Evolutionary conservation across 108 stramenopile genomes (phyloP), one percentile per base, ranked within the genome.

Genomic region (Fragilariopsis cylindrus): DNA sequence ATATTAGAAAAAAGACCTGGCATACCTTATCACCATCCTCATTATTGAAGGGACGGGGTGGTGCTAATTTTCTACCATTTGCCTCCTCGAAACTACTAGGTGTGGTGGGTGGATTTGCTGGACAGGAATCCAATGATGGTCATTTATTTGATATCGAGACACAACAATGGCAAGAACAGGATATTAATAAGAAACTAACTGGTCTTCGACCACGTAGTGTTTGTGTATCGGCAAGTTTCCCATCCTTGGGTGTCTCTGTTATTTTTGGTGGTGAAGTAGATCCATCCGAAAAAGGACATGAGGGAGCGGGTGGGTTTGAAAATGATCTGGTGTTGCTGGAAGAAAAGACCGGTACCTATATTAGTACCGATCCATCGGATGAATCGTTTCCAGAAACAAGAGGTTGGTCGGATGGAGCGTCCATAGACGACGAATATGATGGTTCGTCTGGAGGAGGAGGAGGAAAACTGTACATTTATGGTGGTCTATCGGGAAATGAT

Each of bases 201-300:
- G 84, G 58, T 15, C 46, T 91, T 74, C 63, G 90, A 40, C 84
- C 84, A 8, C 68, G 90, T 6, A 87, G 84, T 53, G 90, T 91
- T 0, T 87, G 86, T 60, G 74, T 79, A 7, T 71, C 80, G 52
- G 90, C 57, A 42, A 79, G 76, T 0, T 80, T 88, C 65, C 84
- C 86, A 1, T 49, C 65, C 0, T 8, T 48, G 39, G 82, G 81
- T 4, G 72, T 55, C 9, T 72, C 75, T 30, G 18, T 87, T 7
- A 79, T 91, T 52, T 91, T 91, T 85, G 87, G 90, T 18, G 90
- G 87, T 16, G 90, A 91, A 60, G 90, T 91, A 0, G 84, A 88
- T 80, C 90, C 87, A 15, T 84, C 82, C 9, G 84, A 80, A 15
- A 71, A 57, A 5, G 90, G 86, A n/a, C 90, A 91, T 54, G 87